phyloP scores from a whole-genome alignment of 73 alveolate species.

The Strombidium stylifer region DNA sequence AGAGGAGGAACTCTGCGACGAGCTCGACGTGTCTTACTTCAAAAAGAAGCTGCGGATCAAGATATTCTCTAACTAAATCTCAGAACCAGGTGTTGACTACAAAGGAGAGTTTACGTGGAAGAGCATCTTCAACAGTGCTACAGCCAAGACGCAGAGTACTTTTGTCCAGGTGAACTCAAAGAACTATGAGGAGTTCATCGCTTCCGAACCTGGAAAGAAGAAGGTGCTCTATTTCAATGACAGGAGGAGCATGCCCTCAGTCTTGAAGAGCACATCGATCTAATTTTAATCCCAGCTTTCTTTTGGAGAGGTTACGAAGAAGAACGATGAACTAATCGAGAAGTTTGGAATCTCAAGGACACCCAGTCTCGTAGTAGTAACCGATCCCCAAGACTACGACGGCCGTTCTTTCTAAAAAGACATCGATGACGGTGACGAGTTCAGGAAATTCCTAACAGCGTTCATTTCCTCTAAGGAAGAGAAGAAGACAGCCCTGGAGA shows the following conservation, averaged over 20 bases:
- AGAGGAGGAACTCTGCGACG: conserved; percentile 98
- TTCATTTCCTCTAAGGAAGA: conserved; percentile 73
- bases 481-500: conserved; percentile 15
- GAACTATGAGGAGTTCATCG: conserved; percentile 84
- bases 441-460: conserved; percentile 91
- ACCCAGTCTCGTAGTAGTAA: conserved; percentile 91
- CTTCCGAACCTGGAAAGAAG: conserved; percentile 69
- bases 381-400: conserved; percentile 67
- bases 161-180: conserved; percentile 88
- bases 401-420: conserved; percentile 78
- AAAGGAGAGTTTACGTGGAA: conserved; percentile 77
- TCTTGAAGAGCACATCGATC: conserved; percentile 90
- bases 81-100: conserved; percentile 77
- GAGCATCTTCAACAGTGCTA: conserved; percentile 82
- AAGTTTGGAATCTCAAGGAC: conserved; percentile 71
- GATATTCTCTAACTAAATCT: conserved; percentile 84
- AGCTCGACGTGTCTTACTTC: conserved; percentile 76
- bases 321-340: conserved; percentile 69
- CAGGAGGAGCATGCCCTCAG: conserved; percentile 94
- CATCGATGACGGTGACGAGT: conserved; percentile 76
- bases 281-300: conserved; percentile 80
- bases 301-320: conserved; percentile 94
- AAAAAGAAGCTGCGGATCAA: conserved; percentile 74
- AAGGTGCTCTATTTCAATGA: conserved; percentile 92
- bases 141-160: conserved; percentile 86